Percentiles rank a stretch among this genome's conserved stretches.
Conservation (phyloP, 306 rosid species). For the Argentina anserina region DNA sequence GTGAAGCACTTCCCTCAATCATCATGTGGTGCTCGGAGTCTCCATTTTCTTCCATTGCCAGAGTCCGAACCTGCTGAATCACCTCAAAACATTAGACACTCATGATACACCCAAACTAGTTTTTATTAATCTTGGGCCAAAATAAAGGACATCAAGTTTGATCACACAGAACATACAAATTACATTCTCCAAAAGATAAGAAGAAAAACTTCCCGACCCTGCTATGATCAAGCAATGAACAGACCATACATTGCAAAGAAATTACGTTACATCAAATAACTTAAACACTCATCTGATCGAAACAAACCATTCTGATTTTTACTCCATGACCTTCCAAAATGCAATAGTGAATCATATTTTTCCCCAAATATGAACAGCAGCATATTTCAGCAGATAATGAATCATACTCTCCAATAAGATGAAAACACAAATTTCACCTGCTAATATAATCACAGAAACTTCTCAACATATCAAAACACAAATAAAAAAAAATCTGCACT, state of each 20-base stretch:
- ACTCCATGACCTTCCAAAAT: conserved; percentile 1
- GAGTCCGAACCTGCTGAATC: conserved; percentile 22
- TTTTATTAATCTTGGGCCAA: background rate
- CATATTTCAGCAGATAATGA: background rate
- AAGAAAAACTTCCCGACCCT: background rate
- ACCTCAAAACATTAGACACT: conserved; percentile 9
- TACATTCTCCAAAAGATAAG: background rate
- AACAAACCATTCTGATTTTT: background rate
- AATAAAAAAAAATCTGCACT: background rate
- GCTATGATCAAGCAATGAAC: background rate
- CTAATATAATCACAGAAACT: background rate
- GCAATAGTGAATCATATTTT: background rate
- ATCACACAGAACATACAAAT: background rate
- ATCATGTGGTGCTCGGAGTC: conserved; percentile 46
- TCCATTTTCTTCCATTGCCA: conserved; percentile 54
- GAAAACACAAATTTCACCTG: background rate
- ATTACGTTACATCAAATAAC: background rate
- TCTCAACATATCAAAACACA: background rate
- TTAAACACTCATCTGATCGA: background rate
- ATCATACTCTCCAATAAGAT: background rate
- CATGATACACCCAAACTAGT: background rate
- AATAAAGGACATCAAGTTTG: background rate
- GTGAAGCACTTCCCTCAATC: conserved; percentile 42
- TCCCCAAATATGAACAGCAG: background rate
- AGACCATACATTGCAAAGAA: background rate